Evolutionary conservation across 345 rosid species (phyloP), one percentile per base, ranked within the genome.

Genomic region (Salix udensis): DNA sequence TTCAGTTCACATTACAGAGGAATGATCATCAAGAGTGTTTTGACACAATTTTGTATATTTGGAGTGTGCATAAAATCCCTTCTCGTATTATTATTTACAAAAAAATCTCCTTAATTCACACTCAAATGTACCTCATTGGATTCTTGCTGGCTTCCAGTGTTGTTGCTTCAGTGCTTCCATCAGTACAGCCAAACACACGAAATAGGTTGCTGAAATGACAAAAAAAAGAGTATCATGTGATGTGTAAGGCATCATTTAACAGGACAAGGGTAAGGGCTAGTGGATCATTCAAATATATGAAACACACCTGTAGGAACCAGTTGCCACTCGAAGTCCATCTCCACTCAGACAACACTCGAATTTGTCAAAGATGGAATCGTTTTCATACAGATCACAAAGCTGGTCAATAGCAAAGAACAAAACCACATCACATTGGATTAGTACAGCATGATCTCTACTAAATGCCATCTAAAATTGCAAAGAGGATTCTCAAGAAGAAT

Each of bases 381-480:
- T 90, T 80, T 90, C 93, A 39, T 90, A 90, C 77, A 90, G 77
- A 84, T 90, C 94, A 71, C 90, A 90, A 2, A 90, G 86, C 94
- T 90, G 88, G 70, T 36, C 81, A 77, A 69, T 70, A 79, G 52
- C 68, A 72, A 67, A 66, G 61, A 74, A 68, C 19, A 30, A 71
- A 58, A 61, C 76, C 34, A 76, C 60, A 71, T 68, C 36, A 69
- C 48, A 36, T 34, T 14, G 19, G 15, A 68, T 40, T 23, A 8
- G 42, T 34, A 36, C 55, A 19, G 26, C 34, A 55, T 53, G 19
- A 24, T 80, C 70, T 73, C 68, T 40, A 37, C 36, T 68, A 62
- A 74, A 69, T 26, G 52, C 36, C 23, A 62, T 36, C 71, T 23
- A 30, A 53, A 77, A 24, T 65, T 40, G 26, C 39, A 36, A 28